Evolutionary conservation across 805 yeast species (phyloP).

Genomic region (Lipomyces mesembrius): DNA sequence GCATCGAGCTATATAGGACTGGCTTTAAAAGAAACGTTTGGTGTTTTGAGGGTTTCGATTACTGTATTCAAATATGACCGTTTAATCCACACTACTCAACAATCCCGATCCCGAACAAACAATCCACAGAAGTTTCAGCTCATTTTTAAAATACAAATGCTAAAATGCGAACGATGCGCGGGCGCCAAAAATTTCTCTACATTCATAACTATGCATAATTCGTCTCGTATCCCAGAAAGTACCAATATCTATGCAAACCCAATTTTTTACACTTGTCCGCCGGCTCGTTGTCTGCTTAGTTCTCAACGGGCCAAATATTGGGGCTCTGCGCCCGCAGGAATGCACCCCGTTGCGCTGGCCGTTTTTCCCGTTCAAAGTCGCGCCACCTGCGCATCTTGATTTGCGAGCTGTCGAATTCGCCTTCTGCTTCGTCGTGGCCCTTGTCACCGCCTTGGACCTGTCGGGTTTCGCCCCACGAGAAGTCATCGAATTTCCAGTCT

Average conservation of each 20-base stretch:
- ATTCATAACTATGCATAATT: neutral
- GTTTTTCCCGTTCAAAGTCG: conserved; percentile 76
- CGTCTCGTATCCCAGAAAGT: neutral
- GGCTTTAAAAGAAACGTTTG: neutral
- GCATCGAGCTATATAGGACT: neutral
- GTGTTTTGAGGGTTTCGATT: neutral
- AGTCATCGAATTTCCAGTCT: conserved; percentile 95
- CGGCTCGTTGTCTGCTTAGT: neutral
- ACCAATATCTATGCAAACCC: neutral
- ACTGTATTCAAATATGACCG: neutral
- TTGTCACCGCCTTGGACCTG: conserved; percentile 69
- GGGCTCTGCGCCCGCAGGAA: conserved; percentile 9
- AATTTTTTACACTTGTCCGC: neutral
- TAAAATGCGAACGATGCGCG: neutral
- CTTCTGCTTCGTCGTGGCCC: conserved; percentile 70
- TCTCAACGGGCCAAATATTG: conserved; percentile 8
- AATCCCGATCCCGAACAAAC: neutral
- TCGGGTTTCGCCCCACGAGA: conserved; percentile 97
- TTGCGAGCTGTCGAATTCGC: conserved; percentile 85
- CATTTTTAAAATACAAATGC: neutral
- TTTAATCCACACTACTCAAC: neutral
- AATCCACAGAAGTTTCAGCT: neutral
- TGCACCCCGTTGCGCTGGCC: neutral
- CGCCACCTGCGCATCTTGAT: conserved; percentile 94
- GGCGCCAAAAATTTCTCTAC: neutral